phyloP scores from a whole-genome alignment of 1,284 basidiomycete species.

The Sporisorium sorghi region DNA sequence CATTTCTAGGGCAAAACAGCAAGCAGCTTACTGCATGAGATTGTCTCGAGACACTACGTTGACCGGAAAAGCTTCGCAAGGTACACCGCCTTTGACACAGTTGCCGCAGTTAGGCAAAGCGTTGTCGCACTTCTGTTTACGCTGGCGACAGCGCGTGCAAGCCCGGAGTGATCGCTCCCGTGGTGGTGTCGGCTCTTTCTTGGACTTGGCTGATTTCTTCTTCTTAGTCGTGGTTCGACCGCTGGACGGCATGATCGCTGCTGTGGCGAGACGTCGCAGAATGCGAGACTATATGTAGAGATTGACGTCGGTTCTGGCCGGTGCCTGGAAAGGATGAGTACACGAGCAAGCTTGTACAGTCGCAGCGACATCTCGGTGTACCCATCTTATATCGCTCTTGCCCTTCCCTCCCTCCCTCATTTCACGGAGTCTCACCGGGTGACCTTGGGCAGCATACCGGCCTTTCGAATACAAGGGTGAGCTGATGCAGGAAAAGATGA shows the following conservation, averaged over 20 bases:
- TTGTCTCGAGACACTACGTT: slow-evolving; percentile 33
- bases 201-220: background rate
- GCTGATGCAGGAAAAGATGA: background rate
- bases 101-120: slow-evolving; percentile 41
- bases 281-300: background rate
- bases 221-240: slow-evolving; percentile 7
- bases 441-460: background rate
- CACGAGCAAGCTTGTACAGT: background rate
- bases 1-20: background rate
- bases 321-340: background rate
- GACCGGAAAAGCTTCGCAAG: slow-evolving; percentile 35
- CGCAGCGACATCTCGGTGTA: background rate
- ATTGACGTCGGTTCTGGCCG: background rate
- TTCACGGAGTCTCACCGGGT: background rate
- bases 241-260: slow-evolving; percentile 8
- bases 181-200: background rate
- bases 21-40: slow-evolving; percentile 35
- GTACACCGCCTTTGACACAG: slow-evolving; percentile 40
- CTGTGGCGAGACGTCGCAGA: background rate
- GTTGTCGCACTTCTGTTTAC: slow-evolving; percentile 51
- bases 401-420: too few relatives aligned
- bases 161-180: slow-evolving; percentile 41
- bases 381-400: slow-evolving; percentile 8
- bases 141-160: slow-evolving; percentile 44
- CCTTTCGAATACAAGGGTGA: background rate